phyloP scores from a whole-genome alignment of 192 early-diverging fungal genomes.

The Martensiomyces pterosporus region DNA sequence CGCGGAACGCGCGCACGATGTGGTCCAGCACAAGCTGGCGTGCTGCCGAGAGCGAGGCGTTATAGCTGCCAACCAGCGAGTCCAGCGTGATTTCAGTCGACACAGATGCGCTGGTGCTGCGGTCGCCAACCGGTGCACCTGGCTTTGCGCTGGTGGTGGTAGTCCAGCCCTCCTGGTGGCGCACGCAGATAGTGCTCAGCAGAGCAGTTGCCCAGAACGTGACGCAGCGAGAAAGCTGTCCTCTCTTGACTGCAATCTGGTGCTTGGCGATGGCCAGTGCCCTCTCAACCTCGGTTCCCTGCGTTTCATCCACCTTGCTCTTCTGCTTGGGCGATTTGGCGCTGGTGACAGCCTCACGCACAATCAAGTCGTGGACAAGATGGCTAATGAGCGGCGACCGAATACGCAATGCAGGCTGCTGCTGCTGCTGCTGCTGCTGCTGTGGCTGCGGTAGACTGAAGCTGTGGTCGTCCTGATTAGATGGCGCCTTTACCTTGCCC shows the following conservation, averaged over 20 bases:
- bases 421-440: conserved; percentile 6
- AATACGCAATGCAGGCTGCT: conserved; percentile 16
- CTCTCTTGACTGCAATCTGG: conserved; percentile 51
- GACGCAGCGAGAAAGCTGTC: conserved; percentile 51
- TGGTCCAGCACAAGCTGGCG: conserved; percentile 45
- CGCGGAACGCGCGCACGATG: conserved; percentile 46
- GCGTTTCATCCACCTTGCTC: conserved; percentile 10
- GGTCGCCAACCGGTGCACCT: background rate
- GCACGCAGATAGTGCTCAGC: conserved; percentile 52
- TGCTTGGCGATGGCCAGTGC: conserved; percentile 28
- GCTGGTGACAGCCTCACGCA: conserved; percentile 40
- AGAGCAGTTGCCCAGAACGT: conserved; percentile 67
- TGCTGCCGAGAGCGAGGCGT: conserved; percentile 21
- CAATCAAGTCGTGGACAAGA: conserved; percentile 45
- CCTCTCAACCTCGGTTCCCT: conserved; percentile 34
- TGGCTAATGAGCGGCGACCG: conserved; percentile 48
- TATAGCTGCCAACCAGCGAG: conserved; percentile 37
- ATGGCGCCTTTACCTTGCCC: conserved; percentile 24
- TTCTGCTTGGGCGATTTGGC: conserved; percentile 22
- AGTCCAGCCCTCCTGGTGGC: conserved; percentile 40
- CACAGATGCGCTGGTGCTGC: too few relatives aligned
- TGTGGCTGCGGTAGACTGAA: too few relatives aligned
- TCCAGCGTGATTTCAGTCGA: conserved; percentile 28
- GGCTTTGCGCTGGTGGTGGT: conserved; percentile 13
- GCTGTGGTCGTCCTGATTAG: conserved; percentile 1